Evolutionary conservation across 208 protist genomes (phyloP), one percentile per base, ranked within the genome.

Genomic region (Acanthamoeba healyi): DNA sequence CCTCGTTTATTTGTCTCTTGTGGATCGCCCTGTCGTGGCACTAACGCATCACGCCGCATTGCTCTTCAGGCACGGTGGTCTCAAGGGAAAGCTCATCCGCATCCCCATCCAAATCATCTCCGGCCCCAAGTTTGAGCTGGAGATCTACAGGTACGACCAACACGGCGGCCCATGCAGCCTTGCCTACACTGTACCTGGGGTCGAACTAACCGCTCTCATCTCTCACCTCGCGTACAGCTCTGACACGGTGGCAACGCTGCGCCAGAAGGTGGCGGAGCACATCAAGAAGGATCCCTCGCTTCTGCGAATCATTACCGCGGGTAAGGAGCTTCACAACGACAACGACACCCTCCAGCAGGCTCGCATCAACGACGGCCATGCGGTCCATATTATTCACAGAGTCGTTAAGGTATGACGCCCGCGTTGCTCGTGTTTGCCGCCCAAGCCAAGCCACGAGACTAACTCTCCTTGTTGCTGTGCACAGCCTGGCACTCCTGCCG

Each of bases 181-280:
- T 61, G 54, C 22, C 15, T 61, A 61, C 12, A 22, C 12, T 61
- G 54, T 61, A 24, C 67, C 29, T 26, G 26, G 67, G 34, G 34
- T 79, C 29, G 26, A 38, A 82, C 32, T 51, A 4, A 40, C 12
- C 32, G 4, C 72, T 44, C 29, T 44, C 24, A 36, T 51, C 22
- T 82, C 24, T 36, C 32, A 26, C 44, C 12, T 49, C 9, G 12
- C 4, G 9, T 15, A 49, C 44, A 88, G 74, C 90, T 72, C 58
- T 22, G 90, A 94, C 65, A 94, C 90, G 7, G 90, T 94, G 74
- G 90, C 51, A 19, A 94, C 54, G 56, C 61, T 94, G 24, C 32
- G 90, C 24, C 51, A 77, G 58, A 94, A 94, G 90, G 65, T 94
- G 58, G 79, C 44, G 5, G 51, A 88, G 79, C 29, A 61, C 49